A percentile compares a stretch with the other conserved stretches of the same genome.
These are phyloP conservation scores for Aspergillus ellipticus DNA, from an alignment of 495 filamentous ascomycete species.

Conservation along the genomic window DNA sequence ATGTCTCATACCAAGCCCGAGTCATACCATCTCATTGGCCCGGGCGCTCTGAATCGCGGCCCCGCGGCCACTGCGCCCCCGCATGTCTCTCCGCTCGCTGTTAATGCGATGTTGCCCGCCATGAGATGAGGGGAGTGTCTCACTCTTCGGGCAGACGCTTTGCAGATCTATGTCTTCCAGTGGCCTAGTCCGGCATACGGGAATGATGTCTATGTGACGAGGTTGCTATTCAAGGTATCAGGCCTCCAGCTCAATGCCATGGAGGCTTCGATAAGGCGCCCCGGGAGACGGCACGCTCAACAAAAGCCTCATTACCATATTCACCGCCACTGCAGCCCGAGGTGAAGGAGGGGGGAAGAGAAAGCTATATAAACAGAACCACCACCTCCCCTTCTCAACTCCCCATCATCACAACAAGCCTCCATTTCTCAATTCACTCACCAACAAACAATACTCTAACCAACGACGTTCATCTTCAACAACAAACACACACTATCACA, in stretches of 20 bases:
- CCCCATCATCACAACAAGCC: not conserved
- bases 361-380: not conserved
- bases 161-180: constrained; percentile 3
- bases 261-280: not conserved
- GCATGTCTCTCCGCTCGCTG: constrained; percentile 5
- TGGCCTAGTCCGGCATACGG: not conserved
- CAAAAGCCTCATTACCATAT: not conserved
- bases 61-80: not conserved
- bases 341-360: not conserved
- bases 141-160: not conserved
- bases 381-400: not conserved
- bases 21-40: not conserved
- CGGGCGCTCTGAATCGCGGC: not conserved
- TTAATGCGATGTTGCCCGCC: not conserved
- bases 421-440: not conserved
- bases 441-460: not conserved
- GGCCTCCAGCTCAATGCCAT: not conserved
- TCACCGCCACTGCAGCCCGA: not conserved
- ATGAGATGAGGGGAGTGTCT: not conserved
- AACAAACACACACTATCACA: not conserved
- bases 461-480: not conserved
- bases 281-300: not conserved
- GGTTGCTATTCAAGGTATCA: constrained; percentile 4
- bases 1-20: not conserved
- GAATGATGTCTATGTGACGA: not conserved